Base-by-base conservation (phyloP, 78 protist genomes). In the Anaeramoeba flamelloides region DNA sequence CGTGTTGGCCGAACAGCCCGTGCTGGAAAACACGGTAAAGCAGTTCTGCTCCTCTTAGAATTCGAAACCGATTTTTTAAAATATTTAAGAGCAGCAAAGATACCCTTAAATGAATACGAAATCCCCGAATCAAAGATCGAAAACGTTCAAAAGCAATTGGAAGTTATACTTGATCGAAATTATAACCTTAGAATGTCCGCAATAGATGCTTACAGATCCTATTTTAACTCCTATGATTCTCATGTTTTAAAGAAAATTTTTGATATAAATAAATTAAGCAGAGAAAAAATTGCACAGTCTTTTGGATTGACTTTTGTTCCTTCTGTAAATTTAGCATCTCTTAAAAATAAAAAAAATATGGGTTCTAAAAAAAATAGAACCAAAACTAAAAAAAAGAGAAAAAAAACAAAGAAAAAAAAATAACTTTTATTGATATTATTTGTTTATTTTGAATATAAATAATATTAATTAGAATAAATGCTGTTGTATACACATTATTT, bases 1-100 rank as follows among this genome's bases (percentile, higher is more conserved):
- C 91, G 93, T 26, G 98, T 95, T 26, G 99, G 99, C 30, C 90
- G 99, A 30, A 96, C 99, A 2, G 99, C 98, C 0, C 92, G 99
- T 64, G 95, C 88, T 17, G 22, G 90, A 88, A 17, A 87, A 75
- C 79, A 65, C 1, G 93, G 93, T 53, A 65, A 75, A 30, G 86
- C 94, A 17, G 17, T 96, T n/a, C 84, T 96, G 34, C 92, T 95
- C 86, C 84, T 96, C 30, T 84, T 96, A 31, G 98, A 96, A n/a
- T 41, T 82, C 41, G 99, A 96, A 79, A 81, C 91, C 26, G 91
- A 85, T 34, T 97, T 97, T 90, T 91, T 95, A 64, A 87, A 90
- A 53, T 94, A 89, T 83, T 84, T 87, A 38, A 41, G 69, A 36
- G 80, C 88, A 30, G 88, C 94, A 79, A 86, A 86, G 82, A 94